Base-by-base conservation (phyloP, 148 eudicot genomes). In the Rhododendron ferrugineum region DNA sequence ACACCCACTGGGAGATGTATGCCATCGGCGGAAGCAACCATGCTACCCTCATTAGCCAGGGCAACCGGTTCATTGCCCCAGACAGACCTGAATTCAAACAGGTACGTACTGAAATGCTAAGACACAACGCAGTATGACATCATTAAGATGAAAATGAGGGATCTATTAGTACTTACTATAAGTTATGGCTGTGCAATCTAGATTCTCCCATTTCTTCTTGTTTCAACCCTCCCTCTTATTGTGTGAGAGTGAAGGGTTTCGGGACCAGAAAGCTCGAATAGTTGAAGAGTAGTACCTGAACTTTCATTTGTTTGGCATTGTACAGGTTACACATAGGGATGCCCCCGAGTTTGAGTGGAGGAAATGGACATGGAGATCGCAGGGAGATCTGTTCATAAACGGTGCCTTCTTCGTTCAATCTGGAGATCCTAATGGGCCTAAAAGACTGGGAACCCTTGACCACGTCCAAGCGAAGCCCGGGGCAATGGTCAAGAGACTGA, bases 1-100 rank as follows among this genome's bases (percentile, higher is more conserved):
- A 92, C 89, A 92, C 94, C 8, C 90, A 90, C 78, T 92, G 91
- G 94, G 50, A 80, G 8, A 90, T 88, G 89, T 90, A 92, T 77
- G 94, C 93, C 66, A 88, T 92, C 34, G 94, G 92, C 22, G 94
- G 94, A 4, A 89, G 91, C 82, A n/a, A 74, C 14, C 85, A 88
- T 13, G 89, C 94, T 2, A 88, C 88, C 6, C 85, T 92, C 46
- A 88, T 92, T 18, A 90, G 92, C 81, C 89, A 92, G 84, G 92
- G 94, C 23, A 92, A 92, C 84, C 79, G 92, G 16, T 92, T 82
- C 85, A 23, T 81, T 8, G 83, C 83, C 34, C 83, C 83, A 2
- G 13, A 13, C 68, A 54, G 47, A n/a, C 72, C 62, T 11, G 68
- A 80, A 36, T 54, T 81, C 23, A 60, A 56, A 36, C 40, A 81